Conservation (phyloP, 2,329 filamentous ascomycete species). For the Colletotrichum simmondsii region DNA sequence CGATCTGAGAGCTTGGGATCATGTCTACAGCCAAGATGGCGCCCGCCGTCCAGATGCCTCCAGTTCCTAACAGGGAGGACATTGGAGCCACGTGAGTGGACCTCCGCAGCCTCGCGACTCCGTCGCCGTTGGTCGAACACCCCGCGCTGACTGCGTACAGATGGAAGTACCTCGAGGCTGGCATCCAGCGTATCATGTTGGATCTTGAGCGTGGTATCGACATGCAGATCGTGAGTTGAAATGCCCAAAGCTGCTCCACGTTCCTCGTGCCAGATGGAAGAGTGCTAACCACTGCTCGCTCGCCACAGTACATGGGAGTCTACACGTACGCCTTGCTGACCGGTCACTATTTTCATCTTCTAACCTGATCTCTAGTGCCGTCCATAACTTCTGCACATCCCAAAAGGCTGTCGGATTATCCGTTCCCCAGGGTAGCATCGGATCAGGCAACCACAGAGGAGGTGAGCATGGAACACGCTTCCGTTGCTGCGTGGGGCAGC, state of each 20-base stretch:
- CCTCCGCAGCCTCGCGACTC: constrained; percentile 1
- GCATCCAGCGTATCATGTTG: constrained; percentile 93
- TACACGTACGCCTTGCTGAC: constrained; percentile 74
- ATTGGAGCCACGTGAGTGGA: constrained; percentile 60
- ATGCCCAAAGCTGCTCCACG: constrained; percentile 26
- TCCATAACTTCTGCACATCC: constrained; percentile 99
- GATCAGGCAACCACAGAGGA: constrained; percentile 74
- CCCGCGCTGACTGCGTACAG: constrained; percentile 54
- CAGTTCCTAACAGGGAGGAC: constrained; percentile 71
- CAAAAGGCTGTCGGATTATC: constrained; percentile 85
- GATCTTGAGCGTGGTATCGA: constrained; percentile 93
- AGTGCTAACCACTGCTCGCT: constrained; percentile 24
- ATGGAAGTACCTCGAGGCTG: constrained; percentile 89
- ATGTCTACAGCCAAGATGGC: constrained; percentile 49
- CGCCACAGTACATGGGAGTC: constrained; percentile 85
- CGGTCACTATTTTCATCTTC: constrained; percentile 29
- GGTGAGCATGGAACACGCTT: constrained; percentile 56
- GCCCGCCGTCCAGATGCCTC: constrained; percentile 60
- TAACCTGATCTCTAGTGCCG: constrained; percentile 70
- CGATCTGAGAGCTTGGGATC: constrained; percentile 32
- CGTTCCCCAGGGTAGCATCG: constrained; percentile 44
- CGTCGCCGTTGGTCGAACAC: constrained; percentile 5
- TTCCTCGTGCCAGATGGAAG: neutral
- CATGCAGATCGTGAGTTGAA: constrained; percentile 79
- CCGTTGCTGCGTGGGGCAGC: constrained; percentile 11